Evolutionary conservation across 768 basidiomycete species (phyloP).

Genomic region (Boletus sp.): DNA sequence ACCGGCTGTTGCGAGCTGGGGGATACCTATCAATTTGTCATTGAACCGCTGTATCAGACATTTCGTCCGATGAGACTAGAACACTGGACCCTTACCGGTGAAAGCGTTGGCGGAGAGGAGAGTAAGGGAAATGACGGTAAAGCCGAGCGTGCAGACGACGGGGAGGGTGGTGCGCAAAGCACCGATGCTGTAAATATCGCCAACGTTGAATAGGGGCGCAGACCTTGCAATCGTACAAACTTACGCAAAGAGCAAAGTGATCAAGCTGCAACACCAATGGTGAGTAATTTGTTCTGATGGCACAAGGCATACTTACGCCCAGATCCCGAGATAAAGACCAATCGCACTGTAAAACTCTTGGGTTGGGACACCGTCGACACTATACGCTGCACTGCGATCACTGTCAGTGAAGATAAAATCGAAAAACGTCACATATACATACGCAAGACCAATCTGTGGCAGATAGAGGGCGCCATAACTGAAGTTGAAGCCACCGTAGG

Average conservation of each 20-base stretch:
- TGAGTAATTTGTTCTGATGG: neutral
- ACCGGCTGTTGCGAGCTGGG: conserved; percentile 27
- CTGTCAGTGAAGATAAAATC: neutral
- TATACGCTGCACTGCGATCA: conserved; percentile 21
- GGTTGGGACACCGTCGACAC: conserved; percentile 22
- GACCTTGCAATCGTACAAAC: neutral
- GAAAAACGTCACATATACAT: neutral
- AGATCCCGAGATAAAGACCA: conserved; percentile 29
- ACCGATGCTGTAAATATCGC: conserved; percentile 15
- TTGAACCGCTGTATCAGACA: neutral
- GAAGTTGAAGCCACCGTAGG: conserved; percentile 31
- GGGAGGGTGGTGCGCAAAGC: conserved; percentile 28
- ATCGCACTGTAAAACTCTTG: conserved; percentile 26
- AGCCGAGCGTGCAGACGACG: conserved; percentile 21
- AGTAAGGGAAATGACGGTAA: conserved; percentile 23
- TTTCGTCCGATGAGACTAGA: neutral
- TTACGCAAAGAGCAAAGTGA: conserved; percentile 26
- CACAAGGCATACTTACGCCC: conserved; percentile 16
- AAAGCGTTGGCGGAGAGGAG: conserved; percentile 27
- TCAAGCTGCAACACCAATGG: conserved; percentile 11
- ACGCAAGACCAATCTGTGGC: conserved; percentile 28
- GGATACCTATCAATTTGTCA: conserved; percentile 11
- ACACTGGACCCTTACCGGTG: conserved; percentile 19
- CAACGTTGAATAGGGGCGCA: neutral
- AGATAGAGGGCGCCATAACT: conserved; percentile 29